A percentile compares a stretch with the other conserved stretches of the same genome.
Evolutionary conservation across 768 basidiomycete species (phyloP).

Genomic region (Tephrocybe sp.): DNA sequence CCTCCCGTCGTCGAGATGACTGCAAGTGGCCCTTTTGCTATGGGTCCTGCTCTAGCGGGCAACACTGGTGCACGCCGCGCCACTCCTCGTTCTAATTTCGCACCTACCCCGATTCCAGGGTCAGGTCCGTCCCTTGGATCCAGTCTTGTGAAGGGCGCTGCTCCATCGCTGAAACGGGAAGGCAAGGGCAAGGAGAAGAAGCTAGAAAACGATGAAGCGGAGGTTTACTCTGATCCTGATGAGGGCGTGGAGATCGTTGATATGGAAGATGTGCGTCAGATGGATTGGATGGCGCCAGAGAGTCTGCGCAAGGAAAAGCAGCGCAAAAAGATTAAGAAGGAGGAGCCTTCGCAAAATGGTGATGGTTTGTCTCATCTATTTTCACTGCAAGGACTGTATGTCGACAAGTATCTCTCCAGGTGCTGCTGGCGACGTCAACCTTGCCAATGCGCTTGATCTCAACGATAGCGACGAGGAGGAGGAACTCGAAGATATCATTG

Average conservation of each 20-base stretch:
- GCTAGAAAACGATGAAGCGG: constrained; percentile 48
- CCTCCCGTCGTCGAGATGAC: constrained; percentile 68
- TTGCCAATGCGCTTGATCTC: constrained; percentile 63
- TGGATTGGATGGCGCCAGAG: constrained; percentile 92
- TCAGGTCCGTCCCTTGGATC: constrained; percentile 44
- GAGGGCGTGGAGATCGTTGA: constrained; percentile 87
- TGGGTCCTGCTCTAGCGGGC: constrained; percentile 77
- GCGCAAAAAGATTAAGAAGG: constrained; percentile 43
- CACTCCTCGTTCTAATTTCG: constrained; percentile 56
- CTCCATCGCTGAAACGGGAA: constrained; percentile 51
- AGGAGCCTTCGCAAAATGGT: constrained; percentile 32
- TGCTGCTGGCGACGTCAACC: constrained; percentile 37
- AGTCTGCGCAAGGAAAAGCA: constrained; percentile 53
- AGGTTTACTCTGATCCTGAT: constrained; percentile 84
- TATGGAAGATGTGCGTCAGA: constrained; percentile 70
- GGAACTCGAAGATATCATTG: constrained; percentile 74
- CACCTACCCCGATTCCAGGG: constrained; percentile 44
- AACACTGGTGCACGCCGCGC: constrained; percentile 46
- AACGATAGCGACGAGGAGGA: constrained; percentile 79
- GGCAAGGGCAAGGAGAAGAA: constrained; percentile 29
- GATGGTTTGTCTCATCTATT: constrained; percentile 20
- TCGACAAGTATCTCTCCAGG: no score
- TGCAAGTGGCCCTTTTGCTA: constrained; percentile 84
- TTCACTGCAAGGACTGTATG: no score
- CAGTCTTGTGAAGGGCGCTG: constrained; percentile 48